Percentiles rank a stretch among this genome's conserved stretches.
phyloP scores from a whole-genome alignment of 768 basidiomycete species.

The Cystofilobasidium bisporidii region DNA sequence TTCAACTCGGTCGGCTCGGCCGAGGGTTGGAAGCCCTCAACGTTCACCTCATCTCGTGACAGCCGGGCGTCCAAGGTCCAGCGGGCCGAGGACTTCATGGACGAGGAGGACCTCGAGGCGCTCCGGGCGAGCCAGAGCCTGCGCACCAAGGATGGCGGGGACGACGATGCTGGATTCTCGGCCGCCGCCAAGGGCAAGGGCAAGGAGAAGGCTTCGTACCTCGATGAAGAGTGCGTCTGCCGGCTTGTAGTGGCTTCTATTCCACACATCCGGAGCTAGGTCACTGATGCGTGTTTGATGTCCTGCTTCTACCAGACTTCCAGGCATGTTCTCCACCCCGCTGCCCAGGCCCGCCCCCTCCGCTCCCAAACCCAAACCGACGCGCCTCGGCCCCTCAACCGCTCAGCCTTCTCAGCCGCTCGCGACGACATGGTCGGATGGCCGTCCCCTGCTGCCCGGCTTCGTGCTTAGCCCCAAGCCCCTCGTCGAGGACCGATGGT shows the following conservation, averaged over 20 bases:
- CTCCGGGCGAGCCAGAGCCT: constrained; percentile 61
- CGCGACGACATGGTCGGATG: constrained; percentile 55
- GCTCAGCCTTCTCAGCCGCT: background rate
- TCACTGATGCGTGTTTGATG: too few species aligned
- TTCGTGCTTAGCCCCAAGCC: constrained; percentile 63
- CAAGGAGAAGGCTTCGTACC: background rate
- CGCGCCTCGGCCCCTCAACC: background rate
- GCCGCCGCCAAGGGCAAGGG: constrained; percentile 1
- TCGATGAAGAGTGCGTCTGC: constrained; percentile 10
- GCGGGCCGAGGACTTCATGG: constrained; percentile 89
- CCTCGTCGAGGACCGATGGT: constrained; percentile 65
- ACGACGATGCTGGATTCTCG: constrained; percentile 50
- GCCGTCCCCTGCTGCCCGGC: constrained; percentile 59
- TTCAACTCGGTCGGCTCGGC: constrained; percentile 93
- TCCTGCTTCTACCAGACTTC: background rate
- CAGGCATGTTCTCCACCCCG: constrained; percentile 37
- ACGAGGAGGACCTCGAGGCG: constrained; percentile 90
- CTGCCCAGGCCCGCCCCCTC: constrained; percentile 66
- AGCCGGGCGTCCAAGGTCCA: constrained; percentile 50
- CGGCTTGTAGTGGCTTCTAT: too few species aligned
- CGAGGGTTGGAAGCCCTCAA: constrained; percentile 93
- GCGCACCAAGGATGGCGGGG: constrained; percentile 58
- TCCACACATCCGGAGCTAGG: too few species aligned
- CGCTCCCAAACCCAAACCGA: background rate
- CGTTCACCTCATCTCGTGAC: constrained; percentile 78